Conservation (phyloP, 306 rosid genomes). For the Styphnolobium japonicum region DNA sequence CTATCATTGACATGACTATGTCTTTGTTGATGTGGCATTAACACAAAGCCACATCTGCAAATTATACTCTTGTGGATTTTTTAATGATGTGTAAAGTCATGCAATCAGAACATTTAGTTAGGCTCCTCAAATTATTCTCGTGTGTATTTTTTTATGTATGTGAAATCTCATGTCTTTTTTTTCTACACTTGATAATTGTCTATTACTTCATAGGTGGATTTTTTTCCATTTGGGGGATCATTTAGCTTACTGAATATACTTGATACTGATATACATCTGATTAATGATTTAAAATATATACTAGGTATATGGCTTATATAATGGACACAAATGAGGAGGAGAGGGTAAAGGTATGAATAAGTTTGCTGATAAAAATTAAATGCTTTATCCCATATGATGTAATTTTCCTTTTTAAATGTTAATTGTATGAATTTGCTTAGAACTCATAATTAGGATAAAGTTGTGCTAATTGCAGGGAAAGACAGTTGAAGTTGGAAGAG, state of each 20-base stretch:
- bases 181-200: neutral
- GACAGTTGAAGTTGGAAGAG: constrained; percentile 99
- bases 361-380: neutral
- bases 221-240: neutral
- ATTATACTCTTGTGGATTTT: no score
- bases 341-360: constrained; percentile 72
- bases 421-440: neutral
- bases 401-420: neutral
- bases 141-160: neutral
- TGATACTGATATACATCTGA: constrained; percentile 13
- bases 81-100: neutral
- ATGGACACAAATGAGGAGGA: constrained; percentile 99
- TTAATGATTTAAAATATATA: constrained; percentile 26
- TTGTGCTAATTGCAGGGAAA: constrained; percentile 64
- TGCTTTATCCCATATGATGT: neutral
- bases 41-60: no score
- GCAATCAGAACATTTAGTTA: neutral
- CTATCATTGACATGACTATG: no score
- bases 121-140: neutral
- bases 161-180: neutral
- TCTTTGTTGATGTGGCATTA: no score
- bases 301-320: constrained; percentile 98
- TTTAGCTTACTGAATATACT: neutral
- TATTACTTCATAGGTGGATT: neutral
- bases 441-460: constrained; percentile 5